Conservation (phyloP, 176 grass and related monocot genomes). For the Eremochloa ophiuroides region DNA sequence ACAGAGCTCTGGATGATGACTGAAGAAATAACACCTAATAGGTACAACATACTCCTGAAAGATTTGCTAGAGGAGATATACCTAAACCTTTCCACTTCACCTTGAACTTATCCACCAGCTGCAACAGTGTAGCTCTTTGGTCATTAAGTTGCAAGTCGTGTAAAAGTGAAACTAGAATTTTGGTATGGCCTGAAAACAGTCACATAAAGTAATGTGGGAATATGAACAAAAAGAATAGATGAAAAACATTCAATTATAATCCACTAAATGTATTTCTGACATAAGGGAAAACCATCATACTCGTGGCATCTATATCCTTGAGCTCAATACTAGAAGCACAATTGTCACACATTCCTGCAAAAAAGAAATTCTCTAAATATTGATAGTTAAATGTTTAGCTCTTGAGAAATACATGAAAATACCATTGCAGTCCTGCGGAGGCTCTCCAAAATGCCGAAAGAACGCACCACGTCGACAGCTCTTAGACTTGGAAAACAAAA, state of each 20-base stretch:
- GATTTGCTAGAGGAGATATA: constrained; percentile 12
- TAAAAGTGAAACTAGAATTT: constrained; percentile 52
- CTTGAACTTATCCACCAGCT: constrained; percentile 80
- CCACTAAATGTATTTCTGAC: constrained; percentile 1
- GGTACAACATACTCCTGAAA: not conserved
- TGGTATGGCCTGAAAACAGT: constrained; percentile 58
- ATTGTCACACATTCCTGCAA: constrained; percentile 53
- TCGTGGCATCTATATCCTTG: constrained; percentile 43
- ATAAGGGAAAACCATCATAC: constrained; percentile 29
- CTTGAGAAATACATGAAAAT: constrained; percentile 6
- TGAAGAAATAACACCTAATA: not conserved
- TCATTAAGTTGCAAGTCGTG: constrained; percentile 60
- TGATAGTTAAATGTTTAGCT: constrained; percentile 2
- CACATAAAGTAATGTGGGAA: not conserved
- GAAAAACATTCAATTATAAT: not conserved
- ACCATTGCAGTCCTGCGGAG: constrained; percentile 81
- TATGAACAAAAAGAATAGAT: not conserved
- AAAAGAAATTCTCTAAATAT: constrained; percentile 10
- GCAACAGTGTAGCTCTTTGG: constrained; percentile 84
- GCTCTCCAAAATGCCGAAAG: constrained; percentile 91
- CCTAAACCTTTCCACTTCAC: constrained; percentile 64
- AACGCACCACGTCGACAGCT: constrained; percentile 71
- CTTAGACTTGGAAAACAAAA: constrained; percentile 59
- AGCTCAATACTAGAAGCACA: constrained; percentile 40
- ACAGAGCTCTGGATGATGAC: not conserved